Conservation (phyloP, 371 early-diverging fungal genomes). For the Capniomyces stellatus region DNA sequence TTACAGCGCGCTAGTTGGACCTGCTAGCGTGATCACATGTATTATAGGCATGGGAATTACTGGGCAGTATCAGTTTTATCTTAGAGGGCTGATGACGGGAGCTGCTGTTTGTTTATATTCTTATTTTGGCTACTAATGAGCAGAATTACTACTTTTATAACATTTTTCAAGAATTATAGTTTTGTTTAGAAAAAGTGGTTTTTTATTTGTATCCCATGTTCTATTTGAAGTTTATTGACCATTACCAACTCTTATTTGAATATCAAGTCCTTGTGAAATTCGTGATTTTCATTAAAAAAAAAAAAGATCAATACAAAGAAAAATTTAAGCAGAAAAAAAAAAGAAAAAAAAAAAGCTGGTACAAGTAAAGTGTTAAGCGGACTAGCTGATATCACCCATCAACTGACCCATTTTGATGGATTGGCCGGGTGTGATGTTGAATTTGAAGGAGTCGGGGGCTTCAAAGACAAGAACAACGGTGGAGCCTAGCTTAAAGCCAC, state of each 20-base stretch:
- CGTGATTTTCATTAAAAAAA: neutral
- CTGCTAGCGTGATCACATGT: slow-evolving; percentile 8
- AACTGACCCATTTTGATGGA: slow-evolving; percentile 66
- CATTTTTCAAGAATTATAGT: no score
- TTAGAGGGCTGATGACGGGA: neutral
- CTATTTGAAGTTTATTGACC: no score
- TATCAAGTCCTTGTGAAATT: no score
- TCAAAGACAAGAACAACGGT: slow-evolving; percentile 95
- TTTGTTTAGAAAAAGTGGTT: no score
- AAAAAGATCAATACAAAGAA: neutral
- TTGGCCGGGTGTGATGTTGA: slow-evolving; percentile 49
- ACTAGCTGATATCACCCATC: slow-evolving; percentile 33
- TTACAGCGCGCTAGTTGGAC: slow-evolving; percentile 11
- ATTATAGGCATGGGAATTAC: neutral
- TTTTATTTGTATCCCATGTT: no score
- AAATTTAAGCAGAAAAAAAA: neutral
- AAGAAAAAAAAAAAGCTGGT: neutral
- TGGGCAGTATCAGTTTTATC: neutral
- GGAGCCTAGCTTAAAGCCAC: slow-evolving; percentile 85
- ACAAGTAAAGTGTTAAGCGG: neutral
- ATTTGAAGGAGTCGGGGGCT: slow-evolving; percentile 68
- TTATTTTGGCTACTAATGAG: neutral
- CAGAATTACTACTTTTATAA: neutral
- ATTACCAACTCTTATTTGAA: no score
- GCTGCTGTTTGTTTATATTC: neutral